Evolutionary conservation across 345 rosid species (phyloP).

Genomic region (Syzygium oleosum): DNA sequence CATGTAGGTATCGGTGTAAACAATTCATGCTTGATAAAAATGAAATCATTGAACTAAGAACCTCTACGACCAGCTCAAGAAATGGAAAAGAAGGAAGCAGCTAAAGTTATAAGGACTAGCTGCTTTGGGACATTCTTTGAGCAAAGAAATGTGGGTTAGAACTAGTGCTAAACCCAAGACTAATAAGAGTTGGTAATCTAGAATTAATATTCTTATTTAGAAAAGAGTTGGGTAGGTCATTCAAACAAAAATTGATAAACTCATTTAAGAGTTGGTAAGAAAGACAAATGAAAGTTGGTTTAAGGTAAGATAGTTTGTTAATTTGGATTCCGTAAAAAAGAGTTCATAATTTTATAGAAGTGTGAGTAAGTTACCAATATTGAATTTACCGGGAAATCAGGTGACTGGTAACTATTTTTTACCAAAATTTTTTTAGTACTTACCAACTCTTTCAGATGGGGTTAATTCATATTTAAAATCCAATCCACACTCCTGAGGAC

Average conservation of each 20-base stretch:
- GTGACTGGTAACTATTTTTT: not conserved
- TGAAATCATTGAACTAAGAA: not conserved
- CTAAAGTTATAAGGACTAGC: not conserved
- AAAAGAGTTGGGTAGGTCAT: not conserved
- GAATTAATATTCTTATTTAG: not conserved
- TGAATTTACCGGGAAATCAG: not conserved
- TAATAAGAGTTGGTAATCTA: not conserved
- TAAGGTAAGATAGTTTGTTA: not conserved
- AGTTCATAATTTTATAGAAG: not conserved
- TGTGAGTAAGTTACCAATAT: not conserved
- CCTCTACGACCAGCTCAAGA: not conserved
- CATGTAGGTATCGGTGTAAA: not conserved
- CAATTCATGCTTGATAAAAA: not conserved
- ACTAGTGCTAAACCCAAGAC: not conserved
- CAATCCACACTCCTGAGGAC: not conserved
- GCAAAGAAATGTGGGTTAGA: not conserved
- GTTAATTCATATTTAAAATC: not conserved
- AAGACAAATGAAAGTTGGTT: not conserved
- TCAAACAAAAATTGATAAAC: not conserved
- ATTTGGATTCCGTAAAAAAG: not conserved
- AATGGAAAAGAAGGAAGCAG: not conserved
- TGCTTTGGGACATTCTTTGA: not conserved
- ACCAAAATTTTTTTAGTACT: not conserved
- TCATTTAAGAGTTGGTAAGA: not conserved
- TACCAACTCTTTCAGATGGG: not conserved